Evolutionary conservation across 2,329 filamentous ascomycete genomes (phyloP), one percentile per base, ranked within the genome.

Genomic region (Sporothrix brunneoviolacea): DNA sequence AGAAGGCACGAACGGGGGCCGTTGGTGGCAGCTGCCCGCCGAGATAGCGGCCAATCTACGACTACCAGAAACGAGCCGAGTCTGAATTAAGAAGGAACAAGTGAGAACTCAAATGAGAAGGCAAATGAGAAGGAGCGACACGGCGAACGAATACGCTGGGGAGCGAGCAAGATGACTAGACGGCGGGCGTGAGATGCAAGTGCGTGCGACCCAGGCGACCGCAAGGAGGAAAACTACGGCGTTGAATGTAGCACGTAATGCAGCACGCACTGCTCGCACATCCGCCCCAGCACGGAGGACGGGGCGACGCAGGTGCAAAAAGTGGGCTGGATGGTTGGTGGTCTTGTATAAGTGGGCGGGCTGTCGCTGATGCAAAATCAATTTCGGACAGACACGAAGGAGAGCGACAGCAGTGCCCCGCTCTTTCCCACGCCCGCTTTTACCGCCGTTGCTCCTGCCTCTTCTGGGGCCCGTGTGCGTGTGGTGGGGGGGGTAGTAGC

Each of bases 191-290:
- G 30, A 24, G 30, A 24, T 36, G 38, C 16, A 41, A 32, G 45
- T 19, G 27, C 40, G 19, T 32, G 33, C 41, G n/a, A n/a, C n/a
- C n/a, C n/a, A n/a, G n/a, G n/a, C n/a, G n/a, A n/a, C n/a, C n/a
- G n/a, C n/a, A n/a, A 38, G 46, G 19, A 49, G 38, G 46, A 41
- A 38, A 48, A 40, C 45, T 48, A 33, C 45, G n/a, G 45, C 45
- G 45, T 48, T 32, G 27, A 48, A 40, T 24, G 36, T 22, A 48
- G 45, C 36, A 48, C 45, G 45, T 40, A 22, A 39, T 39, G 27
- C 22, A 33, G n/a, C 33, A 35, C 39, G 13, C 12, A 16, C 28
- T 9, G n/a, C n/a, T 8, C 19, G 12, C 22, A 13, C 40, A 32
- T 28, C 27, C 33, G 19, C 24, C 27, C 41, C 18, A 33, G 15